Conservation (phyloP, 2,329 filamentous ascomycete genomes). For the Penicillium concentricum region DNA sequence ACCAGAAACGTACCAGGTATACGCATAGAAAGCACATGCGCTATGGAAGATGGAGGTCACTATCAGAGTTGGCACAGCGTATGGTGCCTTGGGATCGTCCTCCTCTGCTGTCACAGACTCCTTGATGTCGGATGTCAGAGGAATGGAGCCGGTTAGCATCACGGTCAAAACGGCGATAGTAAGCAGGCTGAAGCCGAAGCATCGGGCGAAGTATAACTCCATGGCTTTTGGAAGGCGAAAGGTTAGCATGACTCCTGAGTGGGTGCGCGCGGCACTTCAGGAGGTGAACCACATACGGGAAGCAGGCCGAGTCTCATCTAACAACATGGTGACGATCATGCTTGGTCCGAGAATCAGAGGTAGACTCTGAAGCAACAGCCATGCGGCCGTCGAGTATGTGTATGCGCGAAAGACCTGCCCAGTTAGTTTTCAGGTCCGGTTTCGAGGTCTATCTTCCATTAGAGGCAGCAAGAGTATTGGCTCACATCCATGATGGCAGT, state of each 20-base stretch:
- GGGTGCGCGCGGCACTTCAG: background rate
- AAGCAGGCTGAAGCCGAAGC: conserved; percentile 66
- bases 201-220: conserved; percentile 72
- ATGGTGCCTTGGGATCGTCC: conserved; percentile 55
- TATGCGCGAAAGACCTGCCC: conserved; percentile 47
- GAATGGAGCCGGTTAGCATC: conserved; percentile 68
- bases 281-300: conserved; percentile 46
- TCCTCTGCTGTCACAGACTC: conserved; percentile 45
- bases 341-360: conserved; percentile 61
- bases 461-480: background rate
- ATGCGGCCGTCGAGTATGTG: conserved; percentile 45
- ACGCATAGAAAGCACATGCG: conserved; percentile 63
- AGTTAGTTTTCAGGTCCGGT: conserved; percentile 7
- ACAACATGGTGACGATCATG: conserved; percentile 60
- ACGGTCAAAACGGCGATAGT: conserved; percentile 63
- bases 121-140: conserved; percentile 55
- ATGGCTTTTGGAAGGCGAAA: conserved; percentile 47
- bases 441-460: conserved; percentile 3
- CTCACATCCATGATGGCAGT: conserved; percentile 13
- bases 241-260: conserved; percentile 6
- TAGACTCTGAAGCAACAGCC: conserved; percentile 47
- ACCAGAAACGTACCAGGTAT: conserved; percentile 61
- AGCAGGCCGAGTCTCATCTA: conserved; percentile 56
- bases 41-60: conserved; percentile 68
- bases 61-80: conserved; percentile 64